These are phyloP conservation scores for Casuarina equisetifolia DNA, from an alignment of 306 rosid species.

Conservation along the genomic window DNA sequence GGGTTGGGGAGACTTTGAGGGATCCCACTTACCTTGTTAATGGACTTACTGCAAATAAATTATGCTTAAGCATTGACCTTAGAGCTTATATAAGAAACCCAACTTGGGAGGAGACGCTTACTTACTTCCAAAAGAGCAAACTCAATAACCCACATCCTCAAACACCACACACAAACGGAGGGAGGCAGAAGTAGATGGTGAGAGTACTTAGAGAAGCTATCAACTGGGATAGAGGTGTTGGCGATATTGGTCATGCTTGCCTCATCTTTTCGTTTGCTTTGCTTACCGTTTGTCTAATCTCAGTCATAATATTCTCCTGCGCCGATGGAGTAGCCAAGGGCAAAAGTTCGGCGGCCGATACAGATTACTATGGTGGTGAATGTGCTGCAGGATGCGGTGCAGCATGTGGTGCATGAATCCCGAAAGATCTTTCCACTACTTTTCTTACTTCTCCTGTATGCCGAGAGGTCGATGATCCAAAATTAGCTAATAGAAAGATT, in stretches of 20 bases:
- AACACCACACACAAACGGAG: neutral
- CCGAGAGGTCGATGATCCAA: slow-evolving; percentile 6
- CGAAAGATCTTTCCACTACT: neutral
- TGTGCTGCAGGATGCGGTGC: slow-evolving; percentile 67
- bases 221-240: slow-evolving; percentile 22
- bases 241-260: slow-evolving; percentile 11
- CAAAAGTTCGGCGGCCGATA: slow-evolving; percentile 40
- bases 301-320: slow-evolving; percentile 59
- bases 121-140: slow-evolving; percentile 16
- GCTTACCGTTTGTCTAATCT: slow-evolving; percentile 39
- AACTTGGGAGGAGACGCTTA: slow-evolving; percentile 12
- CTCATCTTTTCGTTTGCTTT: slow-evolving; percentile 33
- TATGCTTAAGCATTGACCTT: slow-evolving; percentile 25
- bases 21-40: slow-evolving; percentile 19
- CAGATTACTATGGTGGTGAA: slow-evolving; percentile 50
- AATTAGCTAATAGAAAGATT: neutral
- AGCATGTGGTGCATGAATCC: slow-evolving; percentile 59
- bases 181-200: slow-evolving; percentile 42
- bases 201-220: slow-evolving; percentile 45
- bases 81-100: slow-evolving; percentile 34
- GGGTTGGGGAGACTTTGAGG: neutral
- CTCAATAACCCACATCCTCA: neutral
- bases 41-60: slow-evolving; percentile 8
- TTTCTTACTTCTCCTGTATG: slow-evolving; percentile 17
- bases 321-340: slow-evolving; percentile 60